These are phyloP conservation scores for Nymphaea colorata DNA, from an alignment of 164 flowering plant species.

Conservation along the genomic window DNA sequence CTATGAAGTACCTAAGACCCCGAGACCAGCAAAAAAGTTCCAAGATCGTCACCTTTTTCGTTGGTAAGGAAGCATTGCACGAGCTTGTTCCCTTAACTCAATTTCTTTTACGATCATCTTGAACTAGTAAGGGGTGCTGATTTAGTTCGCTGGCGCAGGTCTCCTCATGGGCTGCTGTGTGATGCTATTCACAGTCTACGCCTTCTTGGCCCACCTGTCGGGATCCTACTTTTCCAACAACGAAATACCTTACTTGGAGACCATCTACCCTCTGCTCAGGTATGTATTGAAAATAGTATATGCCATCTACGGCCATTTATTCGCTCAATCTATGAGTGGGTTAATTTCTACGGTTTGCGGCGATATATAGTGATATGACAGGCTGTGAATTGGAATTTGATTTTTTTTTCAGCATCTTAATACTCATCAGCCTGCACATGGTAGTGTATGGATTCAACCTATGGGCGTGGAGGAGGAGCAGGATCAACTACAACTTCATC, in stretches of 20 bases:
- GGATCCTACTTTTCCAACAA: constrained; percentile 45
- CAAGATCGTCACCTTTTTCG: constrained; percentile 84
- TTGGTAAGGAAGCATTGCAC: constrained; percentile 33
- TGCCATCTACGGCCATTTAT: neutral
- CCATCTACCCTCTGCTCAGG: constrained; percentile 97
- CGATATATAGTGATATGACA: too few relatives aligned
- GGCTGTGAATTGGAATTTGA: too few relatives aligned
- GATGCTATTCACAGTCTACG: constrained; percentile 68
- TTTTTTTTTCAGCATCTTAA: constrained; percentile 54
- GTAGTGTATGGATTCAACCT: constrained; percentile 95
- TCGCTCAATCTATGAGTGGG: too few relatives aligned
- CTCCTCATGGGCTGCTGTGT: constrained; percentile 87
- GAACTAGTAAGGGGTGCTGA: too few relatives aligned
- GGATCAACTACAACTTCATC: constrained; percentile 94
- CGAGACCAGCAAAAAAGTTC: constrained; percentile 53
- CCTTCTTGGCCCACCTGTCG: constrained; percentile 67
- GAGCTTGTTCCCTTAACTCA: too few relatives aligned
- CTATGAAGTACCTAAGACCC: constrained; percentile 91
- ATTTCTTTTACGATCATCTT: neutral
- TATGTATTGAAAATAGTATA: constrained; percentile 4
- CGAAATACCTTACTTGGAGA: constrained; percentile 47
- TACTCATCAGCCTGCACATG: constrained; percentile 84
- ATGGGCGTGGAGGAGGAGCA: constrained; percentile 76
- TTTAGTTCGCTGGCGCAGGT: constrained; percentile 31
- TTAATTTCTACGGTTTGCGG: too few relatives aligned